Evolutionary conservation across 78 protist species (phyloP), one percentile per base, ranked within the genome.

Genomic region (Chrysochromulina parva): DNA sequence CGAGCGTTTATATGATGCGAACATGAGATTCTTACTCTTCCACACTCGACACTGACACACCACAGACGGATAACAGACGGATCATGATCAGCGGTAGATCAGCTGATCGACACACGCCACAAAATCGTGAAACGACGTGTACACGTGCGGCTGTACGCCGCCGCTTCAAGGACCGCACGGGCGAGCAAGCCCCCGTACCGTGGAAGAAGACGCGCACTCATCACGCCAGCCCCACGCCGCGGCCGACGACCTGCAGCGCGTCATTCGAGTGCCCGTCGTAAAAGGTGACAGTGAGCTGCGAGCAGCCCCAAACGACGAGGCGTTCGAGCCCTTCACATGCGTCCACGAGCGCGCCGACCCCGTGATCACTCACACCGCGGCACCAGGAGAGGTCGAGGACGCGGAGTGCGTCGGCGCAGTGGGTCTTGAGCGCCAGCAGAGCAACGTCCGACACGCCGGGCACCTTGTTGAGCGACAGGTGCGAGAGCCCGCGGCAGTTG

Each of bases 371-470:
- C 47, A 78, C 48, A 20, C 38, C 58, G 60, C 86, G 86, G 60
- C 86, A 78, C 86, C 86, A 78, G 14, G 62, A 53, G 28, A 78
- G 50, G 38, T 78, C 86, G 86, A 78, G 86, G 20, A 13, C 1
- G n/a, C 2, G 19, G 60, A 78, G 86, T 14, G 47, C 0, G 86
- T 2, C 0, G 9, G 86, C 60, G 86, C 86, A 78, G 38, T 53
- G 60, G 48, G 16, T 19, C 62, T 11, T 2, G 50, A 78, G 60
- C 60, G 86, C 86, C 13, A 48, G 24, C 50, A 53, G 60, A 5
- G 48, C 59, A 19, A 19, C 50, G 13, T 78, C 58, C 20, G n/a
- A 28, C 47, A 53, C 38, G 9, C 62, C 86, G 86, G 62, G 86
- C 62, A 53, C 58, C 59, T 74, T 74, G 55, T 74, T 74, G 82